Percentiles rank a stretch among this genome's conserved stretches.
Conservation (phyloP, 2,329 filamentous ascomycete genomes). For the Raffaelea albimanens region DNA sequence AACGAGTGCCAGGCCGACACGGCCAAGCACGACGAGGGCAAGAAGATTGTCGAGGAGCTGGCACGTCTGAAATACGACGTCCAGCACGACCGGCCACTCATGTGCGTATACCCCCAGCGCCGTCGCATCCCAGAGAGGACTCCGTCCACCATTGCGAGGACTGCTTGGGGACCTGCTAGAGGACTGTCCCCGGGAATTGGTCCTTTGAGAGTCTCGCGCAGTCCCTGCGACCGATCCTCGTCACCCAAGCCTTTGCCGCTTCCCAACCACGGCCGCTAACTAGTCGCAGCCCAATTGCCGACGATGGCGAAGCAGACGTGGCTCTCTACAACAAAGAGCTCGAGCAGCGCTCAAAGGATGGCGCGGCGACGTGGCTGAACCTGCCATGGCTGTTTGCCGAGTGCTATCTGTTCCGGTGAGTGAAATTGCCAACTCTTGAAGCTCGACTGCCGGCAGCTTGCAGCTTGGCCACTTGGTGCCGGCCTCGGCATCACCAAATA, state of each 20-base stretch:
- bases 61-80: conserved; percentile 87
- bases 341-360: conserved; percentile 52
- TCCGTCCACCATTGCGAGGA: neutral
- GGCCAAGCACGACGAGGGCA: conserved; percentile 67
- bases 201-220: too few species aligned
- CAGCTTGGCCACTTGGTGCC: too few species aligned
- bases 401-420: conserved; percentile 81
- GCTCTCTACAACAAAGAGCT: conserved; percentile 80
- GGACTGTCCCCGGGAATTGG: neutral
- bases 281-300: conserved; percentile 51
- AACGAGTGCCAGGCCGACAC: conserved; percentile 48
- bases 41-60: conserved; percentile 71
- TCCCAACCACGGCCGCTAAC: neutral
- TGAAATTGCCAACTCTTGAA: neutral
- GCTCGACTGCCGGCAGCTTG: too few species aligned
- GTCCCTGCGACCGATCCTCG: too few species aligned
- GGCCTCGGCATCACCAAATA: too few species aligned
- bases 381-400: conserved; percentile 85
- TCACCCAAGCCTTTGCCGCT: too few species aligned
- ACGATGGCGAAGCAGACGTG: conserved; percentile 72
- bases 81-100: conserved; percentile 71
- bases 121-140: neutral
- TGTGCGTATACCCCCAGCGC: conserved; percentile 2
- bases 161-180: neutral
- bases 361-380: conserved; percentile 71